These are phyloP conservation scores for Cladosporium sp. DNA, from an alignment of 2,329 filamentous ascomycete species.

Conservation along the genomic window DNA sequence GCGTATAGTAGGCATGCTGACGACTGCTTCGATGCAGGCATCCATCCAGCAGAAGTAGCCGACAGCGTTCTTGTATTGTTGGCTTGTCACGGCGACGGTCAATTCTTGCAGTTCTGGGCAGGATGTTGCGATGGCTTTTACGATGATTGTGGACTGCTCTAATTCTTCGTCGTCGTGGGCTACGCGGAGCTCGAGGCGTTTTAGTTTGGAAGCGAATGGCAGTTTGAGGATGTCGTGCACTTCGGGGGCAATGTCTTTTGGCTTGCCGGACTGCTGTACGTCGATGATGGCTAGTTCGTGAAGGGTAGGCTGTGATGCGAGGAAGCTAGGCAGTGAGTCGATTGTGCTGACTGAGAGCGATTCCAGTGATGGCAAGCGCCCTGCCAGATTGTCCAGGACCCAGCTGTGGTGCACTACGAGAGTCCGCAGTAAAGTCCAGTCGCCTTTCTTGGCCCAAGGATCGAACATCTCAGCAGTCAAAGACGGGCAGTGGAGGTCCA, in stretches of 20 bases:
- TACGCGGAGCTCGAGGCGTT: neutral
- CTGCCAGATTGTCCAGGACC: neutral
- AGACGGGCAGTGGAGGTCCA: neutral
- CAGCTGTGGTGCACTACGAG: neutral
- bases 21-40: constrained; percentile 8
- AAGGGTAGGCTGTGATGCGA: neutral
- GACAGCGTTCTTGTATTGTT: constrained; percentile 10
- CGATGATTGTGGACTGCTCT: neutral
- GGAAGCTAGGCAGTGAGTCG: neutral
- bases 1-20: neutral
- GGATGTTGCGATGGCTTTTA: neutral
- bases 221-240: neutral
- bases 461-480: neutral
- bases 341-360: neutral
- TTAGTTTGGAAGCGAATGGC: neutral
- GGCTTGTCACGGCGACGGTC: neutral
- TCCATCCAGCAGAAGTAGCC: constrained; percentile 13
- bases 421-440: neutral
- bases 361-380: neutral
- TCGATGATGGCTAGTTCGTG: neutral
- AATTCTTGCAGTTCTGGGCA: neutral
- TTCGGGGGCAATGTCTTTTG: neutral
- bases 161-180: neutral
- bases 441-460: neutral
- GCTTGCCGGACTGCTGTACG: neutral